phyloP scores from a whole-genome alignment of 2,329 filamentous ascomycete genomes.

The Aspergillus sp. region DNA sequence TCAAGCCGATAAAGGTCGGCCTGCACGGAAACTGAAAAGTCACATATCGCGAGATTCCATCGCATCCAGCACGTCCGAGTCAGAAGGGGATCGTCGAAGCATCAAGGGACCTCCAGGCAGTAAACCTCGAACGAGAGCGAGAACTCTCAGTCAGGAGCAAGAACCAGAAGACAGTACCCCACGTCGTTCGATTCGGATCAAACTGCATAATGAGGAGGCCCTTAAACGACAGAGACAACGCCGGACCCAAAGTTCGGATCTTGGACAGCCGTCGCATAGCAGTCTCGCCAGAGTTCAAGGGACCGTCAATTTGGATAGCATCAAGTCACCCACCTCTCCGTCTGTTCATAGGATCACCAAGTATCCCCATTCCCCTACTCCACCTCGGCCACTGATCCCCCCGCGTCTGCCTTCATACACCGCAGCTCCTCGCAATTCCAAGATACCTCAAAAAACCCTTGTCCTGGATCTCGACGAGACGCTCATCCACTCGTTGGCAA shows the following conservation, averaged over 20 bases:
- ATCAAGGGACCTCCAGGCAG: constrained; percentile 15
- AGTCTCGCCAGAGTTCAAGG: constrained; percentile 21
- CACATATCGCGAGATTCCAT: constrained; percentile 38
- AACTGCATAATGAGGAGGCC: constrained; percentile 74
- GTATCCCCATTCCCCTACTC: constrained; percentile 85
- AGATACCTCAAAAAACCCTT: constrained; percentile 77
- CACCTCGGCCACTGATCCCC: constrained; percentile 85
- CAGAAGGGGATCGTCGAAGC: constrained; percentile 42
- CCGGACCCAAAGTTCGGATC: constrained; percentile 26
- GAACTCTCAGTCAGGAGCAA: constrained; percentile 18
- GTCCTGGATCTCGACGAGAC: constrained; percentile 97
- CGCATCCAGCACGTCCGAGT: constrained; percentile 51
- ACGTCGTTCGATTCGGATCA: constrained; percentile 83
- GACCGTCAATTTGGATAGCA: constrained; percentile 66
- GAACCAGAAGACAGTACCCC: constrained; percentile 60
- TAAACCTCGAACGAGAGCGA: constrained; percentile 22
- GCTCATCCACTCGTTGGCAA: constrained; percentile 95
- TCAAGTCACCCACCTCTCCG: constrained; percentile 92
- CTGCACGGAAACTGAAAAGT: constrained; percentile 25
- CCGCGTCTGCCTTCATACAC: constrained; percentile 85
- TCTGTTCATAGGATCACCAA: constrained; percentile 67
- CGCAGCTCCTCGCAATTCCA: constrained; percentile 36
- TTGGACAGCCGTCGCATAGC: constrained; percentile 20
- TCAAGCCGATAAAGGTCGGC: constrained; percentile 22
- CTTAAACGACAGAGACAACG: constrained; percentile 61